Evolutionary conservation across 1,139 yeast species (phyloP).

Genomic region (Suhomyces anneliseae): DNA sequence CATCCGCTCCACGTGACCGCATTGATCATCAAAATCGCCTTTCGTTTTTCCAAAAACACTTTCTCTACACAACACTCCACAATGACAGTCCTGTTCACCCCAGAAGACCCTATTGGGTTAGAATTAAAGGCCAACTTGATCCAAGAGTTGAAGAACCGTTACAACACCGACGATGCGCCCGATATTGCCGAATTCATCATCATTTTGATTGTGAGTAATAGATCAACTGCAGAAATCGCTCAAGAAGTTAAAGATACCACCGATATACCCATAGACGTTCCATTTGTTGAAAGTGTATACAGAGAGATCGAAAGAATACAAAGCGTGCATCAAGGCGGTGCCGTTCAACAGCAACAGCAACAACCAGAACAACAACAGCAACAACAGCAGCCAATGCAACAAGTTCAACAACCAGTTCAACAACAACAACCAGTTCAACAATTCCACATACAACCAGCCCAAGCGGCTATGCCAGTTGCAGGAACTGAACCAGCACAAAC

Average conservation of each 20-base stretch:
- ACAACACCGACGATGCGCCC: constrained; percentile 60
- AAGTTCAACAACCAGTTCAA: constrained; percentile 1
- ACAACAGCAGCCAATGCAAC: constrained; percentile 9
- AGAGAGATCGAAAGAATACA: constrained; percentile 50
- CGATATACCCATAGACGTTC: constrained; percentile 59
- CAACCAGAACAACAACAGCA: constrained; percentile 9
- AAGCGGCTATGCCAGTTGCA: too few species aligned
- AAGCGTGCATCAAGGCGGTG: constrained; percentile 10
- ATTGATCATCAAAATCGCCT: neutral
- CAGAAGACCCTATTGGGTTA: constrained; percentile 45
- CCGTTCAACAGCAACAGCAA: constrained; percentile 11
- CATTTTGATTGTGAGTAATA: constrained; percentile 70
- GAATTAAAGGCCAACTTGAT: constrained; percentile 37
- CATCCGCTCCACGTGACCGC: too few species aligned
- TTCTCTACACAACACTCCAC: neutral
- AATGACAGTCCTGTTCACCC: constrained; percentile 32
- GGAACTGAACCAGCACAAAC: neutral
- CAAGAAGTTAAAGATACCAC: constrained; percentile 65
- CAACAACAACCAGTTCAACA: constrained; percentile 8
- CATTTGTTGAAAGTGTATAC: constrained; percentile 52
- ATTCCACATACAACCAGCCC: neutral
- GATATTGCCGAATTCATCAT: constrained; percentile 82
- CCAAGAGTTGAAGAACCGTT: constrained; percentile 39
- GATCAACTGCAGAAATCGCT: constrained; percentile 62
- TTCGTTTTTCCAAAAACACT: neutral